phyloP scores from a whole-genome alignment of 2,329 filamentous ascomycete species.

The Alternaria burnsii region DNA sequence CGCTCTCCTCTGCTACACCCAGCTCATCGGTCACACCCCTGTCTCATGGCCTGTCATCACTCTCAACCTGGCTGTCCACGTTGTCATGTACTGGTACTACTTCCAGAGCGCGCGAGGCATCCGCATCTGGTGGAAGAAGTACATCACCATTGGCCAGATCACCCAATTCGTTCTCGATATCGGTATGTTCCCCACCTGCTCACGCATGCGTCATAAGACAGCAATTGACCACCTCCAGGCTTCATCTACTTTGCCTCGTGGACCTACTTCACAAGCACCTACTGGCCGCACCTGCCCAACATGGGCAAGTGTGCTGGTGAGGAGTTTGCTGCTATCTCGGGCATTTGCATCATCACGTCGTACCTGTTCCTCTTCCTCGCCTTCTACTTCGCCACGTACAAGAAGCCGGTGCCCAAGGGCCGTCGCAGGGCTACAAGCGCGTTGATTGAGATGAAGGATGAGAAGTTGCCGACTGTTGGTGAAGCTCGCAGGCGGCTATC shows the following conservation, averaged over 20 bases:
- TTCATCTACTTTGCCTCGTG: constrained; percentile 99
- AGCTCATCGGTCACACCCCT: constrained; percentile 89
- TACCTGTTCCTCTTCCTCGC: constrained; percentile 99
- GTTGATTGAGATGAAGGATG: constrained; percentile 82
- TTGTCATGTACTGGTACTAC: constrained; percentile 99
- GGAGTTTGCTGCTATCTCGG: constrained; percentile 93
- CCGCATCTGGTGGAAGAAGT: constrained; percentile 99
- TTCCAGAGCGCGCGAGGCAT: constrained; percentile 97
- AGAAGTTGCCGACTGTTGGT: constrained; percentile 67
- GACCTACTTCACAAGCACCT: constrained; percentile 94
- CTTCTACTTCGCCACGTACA: constrained; percentile 98
- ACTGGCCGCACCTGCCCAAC: constrained; percentile 87
- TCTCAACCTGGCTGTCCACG: constrained; percentile 92
- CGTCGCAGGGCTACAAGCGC: constrained; percentile 82
- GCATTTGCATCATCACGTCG: constrained; percentile 89
- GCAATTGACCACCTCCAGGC: constrained; percentile 60
- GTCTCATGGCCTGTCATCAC: constrained; percentile 96
- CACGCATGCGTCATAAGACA: neutral
- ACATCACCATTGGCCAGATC: constrained; percentile 97
- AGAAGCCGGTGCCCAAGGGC: constrained; percentile 79
- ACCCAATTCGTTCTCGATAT: constrained; percentile 97
- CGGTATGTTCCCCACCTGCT: constrained; percentile 64
- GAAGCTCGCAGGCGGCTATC: constrained; percentile 61
- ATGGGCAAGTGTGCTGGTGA: constrained; percentile 88
- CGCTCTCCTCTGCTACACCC: constrained; percentile 96